Conservation (phyloP, 176 grass and related monocot genomes). For the Oryza meyeriana region DNA sequence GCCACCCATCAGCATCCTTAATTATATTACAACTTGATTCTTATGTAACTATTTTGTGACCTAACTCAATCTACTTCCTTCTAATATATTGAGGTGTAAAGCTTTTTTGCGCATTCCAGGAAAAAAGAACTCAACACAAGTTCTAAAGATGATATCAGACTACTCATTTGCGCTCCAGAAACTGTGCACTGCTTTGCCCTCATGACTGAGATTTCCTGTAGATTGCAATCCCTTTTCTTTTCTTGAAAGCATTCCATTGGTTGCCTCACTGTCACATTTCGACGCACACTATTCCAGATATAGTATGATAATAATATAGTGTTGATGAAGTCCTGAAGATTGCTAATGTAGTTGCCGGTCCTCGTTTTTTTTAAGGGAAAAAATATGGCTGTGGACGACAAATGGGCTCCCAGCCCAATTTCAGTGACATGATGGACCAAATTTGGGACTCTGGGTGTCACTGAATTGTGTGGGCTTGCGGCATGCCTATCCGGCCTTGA, state of each 20-base stretch:
- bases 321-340: constrained; percentile 28
- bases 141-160: too few species aligned
- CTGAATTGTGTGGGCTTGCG: background rate
- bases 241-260: constrained; percentile 1
- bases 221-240: background rate
- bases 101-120: too few species aligned
- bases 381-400: too few species aligned
- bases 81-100: too few species aligned
- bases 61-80: too few species aligned
- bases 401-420: background rate
- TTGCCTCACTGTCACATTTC: background rate
- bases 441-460: background rate
- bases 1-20: too few species aligned
- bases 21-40: too few species aligned
- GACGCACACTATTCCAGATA: constrained; percentile 22
- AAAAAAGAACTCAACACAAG: too few species aligned
- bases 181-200: too few species aligned
- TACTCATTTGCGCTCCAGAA: too few species aligned
- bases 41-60: too few species aligned
- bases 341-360: background rate
- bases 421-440: background rate
- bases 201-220: background rate
- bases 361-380: too few species aligned
- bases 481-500: background rate
- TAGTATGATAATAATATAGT: constrained; percentile 22